Base-by-base conservation (phyloP, 768 basidiomycete species). In the Amanita thiersii region DNA sequence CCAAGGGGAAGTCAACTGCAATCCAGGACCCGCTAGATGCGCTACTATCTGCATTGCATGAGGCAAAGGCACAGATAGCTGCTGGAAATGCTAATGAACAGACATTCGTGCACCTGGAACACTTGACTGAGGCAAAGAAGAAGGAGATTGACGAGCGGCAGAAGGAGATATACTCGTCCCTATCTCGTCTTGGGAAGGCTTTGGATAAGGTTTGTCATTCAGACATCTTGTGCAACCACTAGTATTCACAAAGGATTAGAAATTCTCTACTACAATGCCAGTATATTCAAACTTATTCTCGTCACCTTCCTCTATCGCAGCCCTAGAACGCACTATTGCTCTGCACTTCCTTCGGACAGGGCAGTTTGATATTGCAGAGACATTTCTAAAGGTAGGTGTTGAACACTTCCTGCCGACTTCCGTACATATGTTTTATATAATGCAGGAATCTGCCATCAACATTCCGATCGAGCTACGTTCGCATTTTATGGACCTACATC, bases 81-180 rank as follows among this genome's bases (percentile, higher is more conserved):
- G 62, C 66, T 0, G 73, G 74, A 26, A 61, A 65, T 31, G 62
- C 68, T 18, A 63, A 72, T 11, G 66, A 73, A 46, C 72, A 72
- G 12, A 65, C 69, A 10, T 59, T 82, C 9, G 61, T 58, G 23
- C 55, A 68, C 5, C 63, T 88, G 7, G 64, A 71, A 12, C 73
- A 73, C 54, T 67, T 69, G 2, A 71, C 88, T 2, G 85, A 87
- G 37, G 58, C 65, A 0, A 77, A 63, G 60, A 91, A 86, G 79
- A 90, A 81, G 57, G 87, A 88, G 44, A 68, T 91, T 1, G 87
- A 89, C 44, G 87, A 92, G 25, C 73, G 81, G 2, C 81, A 92
- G 68, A 97, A 93, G 59, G 91, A 92, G 50, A 72, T 90, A 24
- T 88, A 93, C 52, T 75, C 71, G 14, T 78, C 81, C 2, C 61